Percentiles rank a stretch among this genome's conserved stretches.
These are phyloP conservation scores for Amanita phalloides DNA, from an alignment of 768 basidiomycete species.

Conservation along the genomic window DNA sequence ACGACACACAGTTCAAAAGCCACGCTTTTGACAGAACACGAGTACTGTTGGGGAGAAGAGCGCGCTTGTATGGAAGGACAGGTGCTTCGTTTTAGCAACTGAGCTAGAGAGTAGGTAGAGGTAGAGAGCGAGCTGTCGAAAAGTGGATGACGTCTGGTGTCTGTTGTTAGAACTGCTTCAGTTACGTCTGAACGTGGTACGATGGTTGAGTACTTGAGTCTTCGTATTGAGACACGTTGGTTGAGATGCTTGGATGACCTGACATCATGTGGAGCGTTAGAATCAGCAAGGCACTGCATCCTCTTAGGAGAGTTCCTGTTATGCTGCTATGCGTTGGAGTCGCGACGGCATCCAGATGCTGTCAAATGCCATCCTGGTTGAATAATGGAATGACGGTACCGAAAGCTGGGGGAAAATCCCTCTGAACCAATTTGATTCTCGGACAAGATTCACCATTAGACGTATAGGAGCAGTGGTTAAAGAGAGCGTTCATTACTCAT, in stretches of 20 bases:
- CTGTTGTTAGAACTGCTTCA: not conserved
- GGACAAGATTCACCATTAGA: not conserved
- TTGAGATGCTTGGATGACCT: not conserved
- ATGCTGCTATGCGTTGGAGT: not conserved
- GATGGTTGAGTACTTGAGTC: not conserved
- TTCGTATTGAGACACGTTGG: not conserved
- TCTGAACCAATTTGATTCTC: not conserved
- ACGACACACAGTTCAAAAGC: no score
- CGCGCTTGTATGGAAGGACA: not conserved
- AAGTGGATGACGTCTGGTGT: not conserved
- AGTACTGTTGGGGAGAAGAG: not conserved
- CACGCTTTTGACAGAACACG: not conserved
- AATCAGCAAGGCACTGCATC: not conserved
- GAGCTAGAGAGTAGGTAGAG: not conserved
- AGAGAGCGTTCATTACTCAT: not conserved
- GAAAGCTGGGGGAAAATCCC: not conserved
- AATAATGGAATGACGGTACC: not conserved
- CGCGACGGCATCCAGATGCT: not conserved
- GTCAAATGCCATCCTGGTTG: not conserved
- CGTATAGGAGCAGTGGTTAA: not conserved
- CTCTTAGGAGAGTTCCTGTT: not conserved
- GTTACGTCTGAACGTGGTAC: not conserved
- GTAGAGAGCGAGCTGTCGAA: not conserved
- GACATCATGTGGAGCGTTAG: not conserved
- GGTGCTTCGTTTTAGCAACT: not conserved